These are phyloP conservation scores for Basidiobolus meristosporus DNA, from an alignment of 371 early-diverging fungal genomes.

Conservation along the genomic window DNA sequence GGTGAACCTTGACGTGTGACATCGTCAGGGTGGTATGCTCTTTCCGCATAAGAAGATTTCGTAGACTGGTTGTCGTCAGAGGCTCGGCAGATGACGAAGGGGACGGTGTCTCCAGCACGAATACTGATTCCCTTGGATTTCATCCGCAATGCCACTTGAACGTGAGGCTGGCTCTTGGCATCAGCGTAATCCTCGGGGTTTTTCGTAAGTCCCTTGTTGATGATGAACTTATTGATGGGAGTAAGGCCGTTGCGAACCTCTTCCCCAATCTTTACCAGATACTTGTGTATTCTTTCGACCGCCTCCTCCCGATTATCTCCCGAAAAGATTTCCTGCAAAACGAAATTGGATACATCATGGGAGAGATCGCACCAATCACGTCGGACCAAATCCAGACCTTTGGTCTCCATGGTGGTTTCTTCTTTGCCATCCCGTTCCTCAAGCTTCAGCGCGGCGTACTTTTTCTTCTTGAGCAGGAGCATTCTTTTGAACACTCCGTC, in stretches of 20 bases:
- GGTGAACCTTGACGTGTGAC: slow-evolving; percentile 23
- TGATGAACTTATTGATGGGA: slow-evolving; percentile 73
- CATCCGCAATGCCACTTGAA: slow-evolving; percentile 85
- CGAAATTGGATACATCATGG: slow-evolving; percentile 62
- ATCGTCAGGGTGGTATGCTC: slow-evolving; percentile 86
- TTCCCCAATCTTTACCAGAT: slow-evolving; percentile 42
- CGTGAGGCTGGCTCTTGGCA: slow-evolving; percentile 84
- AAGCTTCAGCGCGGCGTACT: slow-evolving; percentile 88
- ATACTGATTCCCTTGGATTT: slow-evolving; percentile 39
- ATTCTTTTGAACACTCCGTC: slow-evolving; percentile 92
- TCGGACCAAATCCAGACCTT: slow-evolving; percentile 96
- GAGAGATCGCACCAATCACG: slow-evolving; percentile 96
- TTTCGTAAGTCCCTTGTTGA: slow-evolving; percentile 87
- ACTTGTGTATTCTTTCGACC: slow-evolving; percentile 52
- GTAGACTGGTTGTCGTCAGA: slow-evolving; percentile 15
- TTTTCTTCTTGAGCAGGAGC: slow-evolving; percentile 98
- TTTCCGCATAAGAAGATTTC: slow-evolving; percentile 38
- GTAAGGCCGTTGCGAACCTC: slow-evolving; percentile 50
- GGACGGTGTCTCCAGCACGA: slow-evolving; percentile 83
- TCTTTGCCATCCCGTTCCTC: slow-evolving; percentile 39
- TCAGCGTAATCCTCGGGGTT: slow-evolving; percentile 85
- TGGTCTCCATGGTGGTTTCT: slow-evolving; percentile 63
- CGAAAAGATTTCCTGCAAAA: slow-evolving; percentile 62
- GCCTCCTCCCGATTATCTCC: slow-evolving; percentile 46
- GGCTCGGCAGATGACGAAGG: slow-evolving; percentile 83